phyloP scores from a whole-genome alignment of 2,329 filamentous ascomycete genomes.

The Zymoseptoria tritici region DNA sequence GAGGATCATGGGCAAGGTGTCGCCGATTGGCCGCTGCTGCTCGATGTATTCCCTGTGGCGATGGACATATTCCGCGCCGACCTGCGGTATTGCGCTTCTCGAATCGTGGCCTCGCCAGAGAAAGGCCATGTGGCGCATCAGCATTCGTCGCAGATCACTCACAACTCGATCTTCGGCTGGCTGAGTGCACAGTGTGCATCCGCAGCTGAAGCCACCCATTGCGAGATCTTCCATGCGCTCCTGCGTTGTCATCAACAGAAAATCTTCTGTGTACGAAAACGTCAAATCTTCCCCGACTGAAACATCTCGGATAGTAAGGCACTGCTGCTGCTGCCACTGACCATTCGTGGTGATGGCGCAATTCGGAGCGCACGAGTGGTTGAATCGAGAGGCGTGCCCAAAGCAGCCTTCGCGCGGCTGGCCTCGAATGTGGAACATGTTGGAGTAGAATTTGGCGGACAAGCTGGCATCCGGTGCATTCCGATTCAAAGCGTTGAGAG shows the following conservation, averaged over 20 bases:
- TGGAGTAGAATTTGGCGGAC: neutral
- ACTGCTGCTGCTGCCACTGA: neutral
- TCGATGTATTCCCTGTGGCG: neutral
- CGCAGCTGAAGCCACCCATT: neutral
- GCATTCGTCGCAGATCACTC: slow-evolving; percentile 1
- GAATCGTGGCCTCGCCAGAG: neutral
- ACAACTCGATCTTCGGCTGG: neutral
- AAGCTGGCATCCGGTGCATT: neutral
- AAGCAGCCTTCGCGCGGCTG: neutral
- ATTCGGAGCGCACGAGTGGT: slow-evolving; percentile 1
- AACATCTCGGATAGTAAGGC: neutral
- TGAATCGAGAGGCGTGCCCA: neutral
- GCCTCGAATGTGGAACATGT: neutral
- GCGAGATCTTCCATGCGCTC: neutral
- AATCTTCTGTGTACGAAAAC: neutral
- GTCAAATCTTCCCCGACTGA: slow-evolving; percentile 1
- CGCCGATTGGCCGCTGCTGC: neutral
- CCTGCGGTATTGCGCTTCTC: neutral
- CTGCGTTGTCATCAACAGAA: neutral
- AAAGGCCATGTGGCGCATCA: neutral
- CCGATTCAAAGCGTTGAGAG: neutral
- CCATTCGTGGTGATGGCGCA: neutral
- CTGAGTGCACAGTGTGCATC: neutral
- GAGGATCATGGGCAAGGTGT: neutral
- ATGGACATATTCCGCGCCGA: neutral